Evolutionary conservation across 2,329 filamentous ascomycete genomes (phyloP).

Genomic region (Bipolaris sorokiniana): DNA sequence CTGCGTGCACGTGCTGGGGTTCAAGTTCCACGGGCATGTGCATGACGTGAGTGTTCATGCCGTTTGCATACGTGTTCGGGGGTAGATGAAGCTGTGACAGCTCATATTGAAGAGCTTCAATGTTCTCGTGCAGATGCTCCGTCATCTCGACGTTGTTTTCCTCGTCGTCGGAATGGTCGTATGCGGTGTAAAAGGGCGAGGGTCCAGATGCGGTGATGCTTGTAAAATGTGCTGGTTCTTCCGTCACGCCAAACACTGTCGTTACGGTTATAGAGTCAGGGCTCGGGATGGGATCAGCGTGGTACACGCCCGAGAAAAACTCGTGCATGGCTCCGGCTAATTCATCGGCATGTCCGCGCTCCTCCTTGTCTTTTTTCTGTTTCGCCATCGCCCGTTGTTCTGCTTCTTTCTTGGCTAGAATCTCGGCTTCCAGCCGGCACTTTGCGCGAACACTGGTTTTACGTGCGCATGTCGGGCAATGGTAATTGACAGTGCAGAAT

Average conservation of each 20-base stretch:
- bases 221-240: slow-evolving; percentile 41
- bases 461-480: slow-evolving; percentile 48
- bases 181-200: slow-evolving; percentile 16
- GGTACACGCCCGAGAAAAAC: slow-evolving; percentile 41
- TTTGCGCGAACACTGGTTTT: slow-evolving; percentile 44
- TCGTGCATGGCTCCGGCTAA: slow-evolving; percentile 45
- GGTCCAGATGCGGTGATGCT: slow-evolving; percentile 36
- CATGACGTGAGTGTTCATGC: slow-evolving; percentile 2
- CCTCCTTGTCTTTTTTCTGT: slow-evolving; percentile 41
- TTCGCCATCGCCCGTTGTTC: slow-evolving; percentile 38
- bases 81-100: slow-evolving; percentile 11
- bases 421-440: slow-evolving; percentile 47
- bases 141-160: slow-evolving; percentile 29
- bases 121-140: slow-evolving; percentile 20
- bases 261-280: slow-evolving; percentile 46
- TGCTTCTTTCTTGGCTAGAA: slow-evolving; percentile 38
- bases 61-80: not conserved
- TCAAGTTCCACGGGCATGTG: slow-evolving; percentile 9
- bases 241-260: slow-evolving; percentile 43
- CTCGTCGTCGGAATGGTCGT: slow-evolving; percentile 21
- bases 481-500: slow-evolving; percentile 49
- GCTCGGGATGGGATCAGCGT: slow-evolving; percentile 31
- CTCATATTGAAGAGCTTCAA: slow-evolving; percentile 10
- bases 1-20: slow-evolving; percentile 16
- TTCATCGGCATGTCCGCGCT: slow-evolving; percentile 44